These are phyloP conservation scores for Phytophthora sansomeana DNA, from an alignment of 352 stramenopile species.

Conservation along the genomic window DNA sequence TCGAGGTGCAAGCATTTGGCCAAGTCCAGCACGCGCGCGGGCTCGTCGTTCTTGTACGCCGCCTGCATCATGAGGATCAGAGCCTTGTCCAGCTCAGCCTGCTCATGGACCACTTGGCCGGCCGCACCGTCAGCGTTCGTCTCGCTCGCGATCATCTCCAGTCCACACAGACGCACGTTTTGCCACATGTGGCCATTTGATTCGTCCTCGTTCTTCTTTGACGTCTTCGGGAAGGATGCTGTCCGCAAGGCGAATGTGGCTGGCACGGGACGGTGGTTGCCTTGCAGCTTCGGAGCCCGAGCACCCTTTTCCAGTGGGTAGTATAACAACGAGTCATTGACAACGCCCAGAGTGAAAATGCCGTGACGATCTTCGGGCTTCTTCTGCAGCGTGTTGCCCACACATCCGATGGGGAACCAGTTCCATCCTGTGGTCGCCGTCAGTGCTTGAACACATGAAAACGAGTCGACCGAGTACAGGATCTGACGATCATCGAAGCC, in stretches of 20 bases:
- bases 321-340: conserved; percentile 79
- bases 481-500: conserved; percentile 81
- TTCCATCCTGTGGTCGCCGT: conserved; percentile 59
- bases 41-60: conserved; percentile 72
- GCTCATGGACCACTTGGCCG: conserved; percentile 59
- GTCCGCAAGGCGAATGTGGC: conserved; percentile 63
- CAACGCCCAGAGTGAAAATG: conserved; percentile 74
- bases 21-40: conserved; percentile 74
- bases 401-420: conserved; percentile 79
- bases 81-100: conserved; percentile 86
- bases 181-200: conserved; percentile 76
- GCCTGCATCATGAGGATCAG: conserved; percentile 89
- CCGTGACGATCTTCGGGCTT: conserved; percentile 63
- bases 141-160: conserved; percentile 46
- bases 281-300: conserved; percentile 55
- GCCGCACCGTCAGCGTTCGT: conserved; percentile 26
- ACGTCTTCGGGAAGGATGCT: conserved; percentile 66
- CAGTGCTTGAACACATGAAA: conserved; percentile 71
- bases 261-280: conserved; percentile 82
- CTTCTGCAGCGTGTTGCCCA: conserved; percentile 68
- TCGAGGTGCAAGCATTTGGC: conserved; percentile 85
- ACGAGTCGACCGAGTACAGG: conserved; percentile 77
- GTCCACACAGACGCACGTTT: conserved; percentile 57
- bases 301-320: conserved; percentile 68
- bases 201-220: conserved; percentile 34